Evolutionary conservation across 1,284 basidiomycete species (phyloP), one percentile per base, ranked within the genome.

Genomic region (Pseudozyma pruni): DNA sequence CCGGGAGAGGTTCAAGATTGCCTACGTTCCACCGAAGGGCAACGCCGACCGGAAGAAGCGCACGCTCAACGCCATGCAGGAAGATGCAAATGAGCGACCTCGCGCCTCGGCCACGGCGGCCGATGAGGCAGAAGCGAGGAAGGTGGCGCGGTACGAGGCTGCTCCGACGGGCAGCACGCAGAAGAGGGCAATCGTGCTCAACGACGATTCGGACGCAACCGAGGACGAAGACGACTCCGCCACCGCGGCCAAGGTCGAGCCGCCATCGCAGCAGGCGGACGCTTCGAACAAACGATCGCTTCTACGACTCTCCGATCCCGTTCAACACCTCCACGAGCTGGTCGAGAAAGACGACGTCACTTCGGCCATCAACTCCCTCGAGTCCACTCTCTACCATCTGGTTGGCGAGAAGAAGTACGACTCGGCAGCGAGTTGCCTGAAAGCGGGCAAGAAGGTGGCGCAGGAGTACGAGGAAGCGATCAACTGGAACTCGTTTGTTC

Each of bases 381-480:
- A 67, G n/a, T 43, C 47, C 1, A 70, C 66, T 2, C 62, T 77
- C 50, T 40, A 57, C 27, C 42, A 51, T n/a, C 49, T 56, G 16
- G 48, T 71, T 3, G 32, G 27, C 7, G 37, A 68, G 20, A 59
- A 60, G 25, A 35, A 46, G 33, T 72, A 72, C 39, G 50, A 45
- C 4, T 6, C 17, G 22, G 52, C 44, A 37, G 52, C 51, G 1
- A 48, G 48, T 8, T 55, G 69, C 32, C 42, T 67, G 27, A 48
- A 39, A 14, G 55, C 54, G 14, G 62, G 54, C 8, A 72, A 72
- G 20, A 52, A 51, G 31, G 59, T 49, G 10, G 62, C 58, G 9
- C 58, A 62, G 38, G 59, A 72, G 34, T 72, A 72, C 25, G 69
- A 72, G 37, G 69, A 72, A 29, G 69, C 69, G 8, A 67, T 72